Conservation (phyloP, 192 early-diverging fungal genomes). For the Umbelopsis sp. region DNA sequence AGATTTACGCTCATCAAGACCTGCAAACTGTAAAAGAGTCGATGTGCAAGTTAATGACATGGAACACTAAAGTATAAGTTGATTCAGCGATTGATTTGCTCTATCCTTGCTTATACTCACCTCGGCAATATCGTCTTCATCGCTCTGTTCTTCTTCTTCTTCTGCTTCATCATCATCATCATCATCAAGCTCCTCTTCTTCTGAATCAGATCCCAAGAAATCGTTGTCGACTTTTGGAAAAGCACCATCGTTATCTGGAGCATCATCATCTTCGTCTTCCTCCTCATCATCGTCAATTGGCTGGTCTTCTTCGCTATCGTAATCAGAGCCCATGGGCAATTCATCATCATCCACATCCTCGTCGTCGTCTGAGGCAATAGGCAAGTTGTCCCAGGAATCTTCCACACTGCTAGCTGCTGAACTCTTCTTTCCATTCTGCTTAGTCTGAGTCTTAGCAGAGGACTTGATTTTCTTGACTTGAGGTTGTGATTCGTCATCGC, state of each 20-base stretch:
- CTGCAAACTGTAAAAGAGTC: constrained; percentile 16
- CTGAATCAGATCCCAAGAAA: constrained; percentile 31
- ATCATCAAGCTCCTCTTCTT: constrained; percentile 35
- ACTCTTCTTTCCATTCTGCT: constrained; percentile 16
- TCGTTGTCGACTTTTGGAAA: constrained; percentile 27
- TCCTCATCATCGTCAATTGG: constrained; percentile 29
- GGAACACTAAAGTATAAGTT: too few relatives aligned
- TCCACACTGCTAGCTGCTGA: constrained; percentile 7
- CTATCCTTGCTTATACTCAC: neutral
- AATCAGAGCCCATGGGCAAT: constrained; percentile 39
- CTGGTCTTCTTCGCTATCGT: constrained; percentile 43
- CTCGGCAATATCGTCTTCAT: constrained; percentile 40
- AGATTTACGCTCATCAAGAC: constrained; percentile 46
- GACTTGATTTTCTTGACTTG: constrained; percentile 21
- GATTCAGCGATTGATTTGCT: too few relatives aligned
- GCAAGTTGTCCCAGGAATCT: constrained; percentile 28
- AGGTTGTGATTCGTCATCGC: constrained; percentile 8
- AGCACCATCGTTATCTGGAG: constrained; percentile 43
- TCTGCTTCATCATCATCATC: constrained; percentile 47
- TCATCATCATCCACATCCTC: constrained; percentile 40
- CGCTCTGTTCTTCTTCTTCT: constrained; percentile 33
- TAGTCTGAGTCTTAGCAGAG: constrained; percentile 3
- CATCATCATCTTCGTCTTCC: constrained; percentile 40
- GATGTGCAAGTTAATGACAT: constrained; percentile 14
- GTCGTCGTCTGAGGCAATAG: constrained; percentile 49